phyloP scores from a whole-genome alignment of 495 filamentous ascomycete genomes.

The Oleoguttula mirabilis region DNA sequence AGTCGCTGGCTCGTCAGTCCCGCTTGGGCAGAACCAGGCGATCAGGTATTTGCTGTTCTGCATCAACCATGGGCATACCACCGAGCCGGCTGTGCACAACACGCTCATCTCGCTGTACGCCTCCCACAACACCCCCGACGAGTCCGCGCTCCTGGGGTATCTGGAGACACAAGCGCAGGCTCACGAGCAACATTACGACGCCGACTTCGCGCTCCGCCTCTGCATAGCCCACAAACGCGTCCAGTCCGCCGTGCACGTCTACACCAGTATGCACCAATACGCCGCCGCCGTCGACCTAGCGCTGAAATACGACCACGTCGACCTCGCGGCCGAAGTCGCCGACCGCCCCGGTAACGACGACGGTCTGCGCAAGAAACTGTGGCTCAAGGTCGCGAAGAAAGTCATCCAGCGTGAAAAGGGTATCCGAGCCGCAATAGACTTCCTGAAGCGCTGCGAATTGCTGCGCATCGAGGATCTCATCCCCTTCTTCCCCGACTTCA shows the following conservation, averaged over 20 bases:
- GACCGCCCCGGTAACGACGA: slow-evolving; percentile 63
- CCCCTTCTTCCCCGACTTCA: slow-evolving; percentile 96
- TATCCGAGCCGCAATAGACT: slow-evolving; percentile 91
- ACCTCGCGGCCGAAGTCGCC: slow-evolving; percentile 80
- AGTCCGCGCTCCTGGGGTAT: slow-evolving; percentile 74
- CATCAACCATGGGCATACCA: slow-evolving; percentile 72
- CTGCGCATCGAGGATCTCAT: slow-evolving; percentile 93
- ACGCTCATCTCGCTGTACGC: slow-evolving; percentile 94
- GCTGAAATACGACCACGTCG: slow-evolving; percentile 73
- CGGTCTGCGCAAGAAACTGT: slow-evolving; percentile 80
- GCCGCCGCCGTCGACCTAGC: slow-evolving; percentile 84
- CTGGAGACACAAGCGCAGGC: slow-evolving; percentile 58
- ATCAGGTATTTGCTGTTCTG: slow-evolving; percentile 87
- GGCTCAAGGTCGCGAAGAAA: slow-evolving; percentile 85
- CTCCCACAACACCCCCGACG: slow-evolving; percentile 66
- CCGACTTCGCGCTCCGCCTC: slow-evolving; percentile 91
- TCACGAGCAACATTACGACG: slow-evolving; percentile 64
- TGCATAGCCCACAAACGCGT: slow-evolving; percentile 90
- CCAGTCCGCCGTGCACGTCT: slow-evolving; percentile 88
- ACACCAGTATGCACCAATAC: slow-evolving; percentile 89
- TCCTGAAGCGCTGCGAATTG: slow-evolving; percentile 79
- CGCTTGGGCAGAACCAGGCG: slow-evolving; percentile 71
- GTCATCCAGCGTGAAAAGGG: slow-evolving; percentile 74
- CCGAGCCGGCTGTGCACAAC: slow-evolving; percentile 89
- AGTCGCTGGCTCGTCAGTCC: slow-evolving; percentile 39